Conservation (phyloP, 192 early-diverging fungal species). For the Backusella psychrophila region DNA sequence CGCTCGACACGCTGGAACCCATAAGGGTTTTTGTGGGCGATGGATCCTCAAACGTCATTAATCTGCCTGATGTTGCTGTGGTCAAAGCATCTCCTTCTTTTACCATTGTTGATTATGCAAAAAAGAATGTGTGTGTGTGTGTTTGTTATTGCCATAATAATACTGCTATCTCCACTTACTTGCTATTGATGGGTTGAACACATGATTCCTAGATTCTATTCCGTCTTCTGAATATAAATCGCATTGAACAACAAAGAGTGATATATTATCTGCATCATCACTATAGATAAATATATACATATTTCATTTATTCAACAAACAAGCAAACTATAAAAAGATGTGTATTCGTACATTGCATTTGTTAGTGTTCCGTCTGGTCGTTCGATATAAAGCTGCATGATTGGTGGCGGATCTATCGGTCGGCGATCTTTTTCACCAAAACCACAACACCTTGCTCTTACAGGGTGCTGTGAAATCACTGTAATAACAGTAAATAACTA, state of each 20-base stretch:
- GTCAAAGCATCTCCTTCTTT: not conserved
- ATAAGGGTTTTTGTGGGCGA: conserved; percentile 18
- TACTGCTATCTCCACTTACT: not conserved
- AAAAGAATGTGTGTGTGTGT: no score
- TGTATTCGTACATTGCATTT: conserved; percentile 30
- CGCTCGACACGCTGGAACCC: conserved; percentile 20
- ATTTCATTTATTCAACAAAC: not conserved
- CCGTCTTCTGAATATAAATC: conserved; percentile 29
- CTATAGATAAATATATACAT: conserved; percentile 34
- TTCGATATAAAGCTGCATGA: conserved; percentile 55
- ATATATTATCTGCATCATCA: conserved; percentile 10
- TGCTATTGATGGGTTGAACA: conserved; percentile 35
- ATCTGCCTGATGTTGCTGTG: not conserved
- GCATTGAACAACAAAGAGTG: conserved; percentile 36
- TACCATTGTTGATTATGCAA: no score
- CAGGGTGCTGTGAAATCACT: conserved; percentile 61
- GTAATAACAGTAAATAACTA: not conserved
- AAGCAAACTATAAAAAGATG: no score
- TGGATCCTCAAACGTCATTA: conserved; percentile 16
- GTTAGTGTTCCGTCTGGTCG: conserved; percentile 23
- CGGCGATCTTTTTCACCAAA: conserved; percentile 71
- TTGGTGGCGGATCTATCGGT: conserved; percentile 65
- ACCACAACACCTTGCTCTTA: conserved; percentile 63
- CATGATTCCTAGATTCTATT: conserved; percentile 32
- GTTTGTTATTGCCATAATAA: no score